These are phyloP conservation scores for Picea mariana DNA, from an alignment of 83 land plant species.

Conservation along the genomic window DNA sequence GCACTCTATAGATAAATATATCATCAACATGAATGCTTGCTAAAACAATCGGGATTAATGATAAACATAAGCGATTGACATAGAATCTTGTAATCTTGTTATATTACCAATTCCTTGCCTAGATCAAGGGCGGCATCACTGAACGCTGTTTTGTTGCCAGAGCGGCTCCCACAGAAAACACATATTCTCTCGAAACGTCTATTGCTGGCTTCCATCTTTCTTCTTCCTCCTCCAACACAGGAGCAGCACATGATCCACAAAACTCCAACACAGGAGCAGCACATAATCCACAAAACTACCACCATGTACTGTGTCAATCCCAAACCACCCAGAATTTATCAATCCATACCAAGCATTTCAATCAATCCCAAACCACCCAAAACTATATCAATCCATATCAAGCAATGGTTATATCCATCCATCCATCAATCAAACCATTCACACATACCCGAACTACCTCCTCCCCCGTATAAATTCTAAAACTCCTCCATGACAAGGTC, in stretches of 20 bases:
- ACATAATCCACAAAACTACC: background rate
- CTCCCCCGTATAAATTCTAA: no score
- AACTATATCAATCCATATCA: slow-evolving; percentile 1
- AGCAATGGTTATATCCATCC: background rate
- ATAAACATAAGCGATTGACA: background rate
- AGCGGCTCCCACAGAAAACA: slow-evolving; percentile 63
- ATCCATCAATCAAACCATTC: no score
- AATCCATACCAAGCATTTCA: slow-evolving; percentile 1
- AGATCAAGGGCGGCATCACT: slow-evolving; percentile 57
- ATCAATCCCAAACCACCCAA: background rate
- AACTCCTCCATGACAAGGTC: no score
- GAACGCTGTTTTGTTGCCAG: slow-evolving; percentile 47
- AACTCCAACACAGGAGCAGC: background rate
- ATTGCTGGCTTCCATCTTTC: slow-evolving; percentile 12
- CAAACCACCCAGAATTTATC: background rate
- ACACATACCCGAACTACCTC: no score
- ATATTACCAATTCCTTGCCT: slow-evolving; percentile 53
- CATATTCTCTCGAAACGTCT: slow-evolving; percentile 51
- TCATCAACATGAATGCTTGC: background rate
- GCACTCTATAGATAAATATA: background rate
- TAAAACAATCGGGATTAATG: background rate
- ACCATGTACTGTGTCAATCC: background rate
- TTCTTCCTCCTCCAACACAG: no score
- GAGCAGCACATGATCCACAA: no score
- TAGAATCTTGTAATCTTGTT: background rate